Evolutionary conservation across 495 filamentous ascomycete genomes (phyloP).

Genomic region (Aspergillus taichungensis): DNA sequence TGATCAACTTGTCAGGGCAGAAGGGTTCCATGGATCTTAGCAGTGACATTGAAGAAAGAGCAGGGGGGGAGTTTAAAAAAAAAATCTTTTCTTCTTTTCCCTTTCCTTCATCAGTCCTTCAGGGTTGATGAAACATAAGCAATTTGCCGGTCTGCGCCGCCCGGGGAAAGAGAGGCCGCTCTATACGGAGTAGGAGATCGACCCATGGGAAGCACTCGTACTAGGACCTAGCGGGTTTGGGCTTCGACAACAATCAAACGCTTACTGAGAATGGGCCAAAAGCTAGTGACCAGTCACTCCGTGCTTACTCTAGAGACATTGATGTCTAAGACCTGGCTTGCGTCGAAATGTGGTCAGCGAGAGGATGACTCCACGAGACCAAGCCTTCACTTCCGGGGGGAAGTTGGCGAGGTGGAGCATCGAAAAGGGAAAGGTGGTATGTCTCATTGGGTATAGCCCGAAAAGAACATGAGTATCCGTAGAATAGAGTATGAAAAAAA

Average conservation of each 20-base stretch:
- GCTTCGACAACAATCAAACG: neutral
- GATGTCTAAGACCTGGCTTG: slow-evolving; percentile 9
- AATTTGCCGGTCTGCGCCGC: too few relatives aligned
- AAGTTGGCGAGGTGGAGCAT: neutral
- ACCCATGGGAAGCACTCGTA: neutral
- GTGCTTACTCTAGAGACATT: neutral
- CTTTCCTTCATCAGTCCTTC: too few relatives aligned
- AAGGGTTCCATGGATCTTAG: slow-evolving; percentile 29
- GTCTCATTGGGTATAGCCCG: slow-evolving; percentile 6
- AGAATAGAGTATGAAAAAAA: too few relatives aligned
- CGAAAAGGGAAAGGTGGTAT: slow-evolving; percentile 16
- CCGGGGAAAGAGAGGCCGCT: too few relatives aligned
- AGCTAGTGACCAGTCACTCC: too few relatives aligned
- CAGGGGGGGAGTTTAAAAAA: neutral
- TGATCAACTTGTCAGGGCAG: slow-evolving; percentile 40
- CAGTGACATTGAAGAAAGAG: neutral
- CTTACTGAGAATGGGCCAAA: neutral
- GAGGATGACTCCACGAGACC: neutral
- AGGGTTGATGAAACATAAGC: too few relatives aligned
- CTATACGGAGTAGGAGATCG: neutral
- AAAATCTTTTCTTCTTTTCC: neutral
- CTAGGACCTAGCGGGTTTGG: neutral
- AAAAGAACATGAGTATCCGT: too few relatives aligned
- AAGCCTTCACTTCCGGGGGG: neutral
- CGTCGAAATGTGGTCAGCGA: neutral